Evolutionary conservation across 1,284 basidiomycete genomes (phyloP).

Genomic region (Ganoderma multipileum): DNA sequence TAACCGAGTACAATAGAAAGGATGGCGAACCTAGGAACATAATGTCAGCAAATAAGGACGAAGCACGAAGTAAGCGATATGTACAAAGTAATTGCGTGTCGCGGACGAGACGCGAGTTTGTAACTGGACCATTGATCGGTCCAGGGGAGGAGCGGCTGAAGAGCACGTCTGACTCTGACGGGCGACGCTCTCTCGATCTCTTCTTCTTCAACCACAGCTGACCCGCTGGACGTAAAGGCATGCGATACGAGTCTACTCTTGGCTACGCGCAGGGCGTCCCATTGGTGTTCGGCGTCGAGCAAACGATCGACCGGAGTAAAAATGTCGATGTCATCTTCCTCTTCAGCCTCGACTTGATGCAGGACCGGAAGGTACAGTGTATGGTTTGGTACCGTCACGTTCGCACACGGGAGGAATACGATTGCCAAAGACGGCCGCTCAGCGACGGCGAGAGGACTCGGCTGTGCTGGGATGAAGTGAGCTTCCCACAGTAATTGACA

Average conservation of each 20-base stretch:
- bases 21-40: conserved; percentile 59
- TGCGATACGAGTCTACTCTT: conserved; percentile 43
- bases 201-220: conserved; percentile 53
- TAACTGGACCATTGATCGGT: conserved; percentile 27
- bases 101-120: conserved; percentile 49
- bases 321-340: conserved; percentile 38
- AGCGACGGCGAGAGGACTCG: conserved; percentile 44
- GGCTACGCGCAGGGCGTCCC: conserved; percentile 56
- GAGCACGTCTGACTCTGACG: conserved; percentile 49
- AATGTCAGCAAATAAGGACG: conserved; percentile 5
- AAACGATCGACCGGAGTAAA: conserved; percentile 37
- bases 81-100: conserved; percentile 69
- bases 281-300: conserved; percentile 52
- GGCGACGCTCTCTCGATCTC: conserved; percentile 52
- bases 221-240: conserved; percentile 45
- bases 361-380: conserved; percentile 67
- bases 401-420: conserved; percentile 62
- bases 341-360: conserved; percentile 41
- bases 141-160: conserved; percentile 51
- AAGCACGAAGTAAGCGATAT: conserved; percentile 27
- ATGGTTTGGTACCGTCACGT: conserved; percentile 54
- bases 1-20: conserved; percentile 73
- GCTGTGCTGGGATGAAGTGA: conserved; percentile 54
- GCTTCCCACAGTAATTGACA: conserved; percentile 40
- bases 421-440: conserved; percentile 66